These are phyloP conservation scores for Babesia sp. DNA, from an alignment of 169 alveolate genomes.

Conservation along the genomic window DNA sequence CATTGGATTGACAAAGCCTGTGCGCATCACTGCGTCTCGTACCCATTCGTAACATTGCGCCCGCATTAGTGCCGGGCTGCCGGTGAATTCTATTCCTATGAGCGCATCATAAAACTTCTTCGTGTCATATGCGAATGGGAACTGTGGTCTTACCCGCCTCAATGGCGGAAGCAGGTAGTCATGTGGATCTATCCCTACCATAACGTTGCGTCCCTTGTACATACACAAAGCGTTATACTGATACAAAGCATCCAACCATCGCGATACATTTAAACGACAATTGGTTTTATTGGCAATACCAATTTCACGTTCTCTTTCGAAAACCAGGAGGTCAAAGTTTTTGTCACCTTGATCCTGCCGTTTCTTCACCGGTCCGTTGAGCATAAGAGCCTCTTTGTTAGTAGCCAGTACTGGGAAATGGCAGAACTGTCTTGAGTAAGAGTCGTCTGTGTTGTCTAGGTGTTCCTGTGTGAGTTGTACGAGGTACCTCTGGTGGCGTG, in stretches of 20 bases:
- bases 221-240: conserved; percentile 41
- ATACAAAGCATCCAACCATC: conserved; percentile 33
- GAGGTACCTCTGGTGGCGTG: conserved; percentile 46
- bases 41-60: conserved; percentile 46
- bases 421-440: conserved; percentile 33
- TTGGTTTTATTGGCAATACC: not conserved
- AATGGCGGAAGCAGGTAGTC: conserved; percentile 31
- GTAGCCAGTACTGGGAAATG: conserved; percentile 54
- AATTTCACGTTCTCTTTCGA: conserved; percentile 16
- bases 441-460: conserved; percentile 43
- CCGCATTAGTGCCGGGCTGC: conserved; percentile 33
- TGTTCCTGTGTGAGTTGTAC: conserved; percentile 48
- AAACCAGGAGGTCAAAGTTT: conserved; percentile 1
- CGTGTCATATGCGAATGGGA: conserved; percentile 37
- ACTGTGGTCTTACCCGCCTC: conserved; percentile 23
- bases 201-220: conserved; percentile 24
- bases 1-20: conserved; percentile 25
- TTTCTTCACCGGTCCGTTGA: conserved; percentile 6
- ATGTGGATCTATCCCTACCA: conserved; percentile 16
- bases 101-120: conserved; percentile 31
- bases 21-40: conserved; percentile 14
- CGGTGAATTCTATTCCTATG: conserved; percentile 25
- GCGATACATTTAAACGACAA: conserved; percentile 15
- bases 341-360: not conserved
- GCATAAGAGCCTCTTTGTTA: conserved; percentile 41